Evolutionary conservation across 352 stramenopile species (phyloP), one percentile per base, ranked within the genome.

Genomic region (Phytophthora macrochlamydospora): DNA sequence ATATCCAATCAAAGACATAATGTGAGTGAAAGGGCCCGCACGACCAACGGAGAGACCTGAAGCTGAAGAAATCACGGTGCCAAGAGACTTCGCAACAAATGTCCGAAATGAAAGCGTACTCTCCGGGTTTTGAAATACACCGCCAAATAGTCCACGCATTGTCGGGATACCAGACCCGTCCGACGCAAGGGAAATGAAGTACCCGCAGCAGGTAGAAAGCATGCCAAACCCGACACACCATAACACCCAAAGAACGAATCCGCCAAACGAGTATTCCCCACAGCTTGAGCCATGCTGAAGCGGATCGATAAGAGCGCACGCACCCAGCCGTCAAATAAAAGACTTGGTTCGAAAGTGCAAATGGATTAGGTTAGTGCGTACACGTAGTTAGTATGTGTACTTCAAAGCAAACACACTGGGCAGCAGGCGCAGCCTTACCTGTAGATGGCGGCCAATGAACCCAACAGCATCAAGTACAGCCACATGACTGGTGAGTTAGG

Each of bases 401-500:
- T 24, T 24, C 18, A 24, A 24, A 24, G 18, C 18, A 24, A 24
- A 24, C 18, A 24, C 18, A 24, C 18, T 24, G 18, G 18, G 18
- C 18, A 24, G 18, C 3, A 28, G 4, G 2, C 49, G 7, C 28
- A 40, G 9, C 69, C 65, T 38, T 75, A 94, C 86, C 81, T 85
- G 54, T 89, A 90, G 11, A 89, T 44, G 37, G 85, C 85, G 13
- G 83, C 78, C 50, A 90, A 56, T 2, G 63, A 67, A 7, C 87
- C 83, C 7, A 95, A 60, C 6, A 89, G 70, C 37, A 81, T 73
- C 38, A 95, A 64, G 43, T 89, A 95, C 18, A 93, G 68, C 87
- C 87, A 95, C 54, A 82, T 95, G 30, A 92, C 84, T 1, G 83
- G 87, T 32, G 87, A 95, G 49, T 93, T 88, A 24, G 87, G 85